phyloP scores from a whole-genome alignment of 352 stramenopile species.

The Phytophthora tentaculata region DNA sequence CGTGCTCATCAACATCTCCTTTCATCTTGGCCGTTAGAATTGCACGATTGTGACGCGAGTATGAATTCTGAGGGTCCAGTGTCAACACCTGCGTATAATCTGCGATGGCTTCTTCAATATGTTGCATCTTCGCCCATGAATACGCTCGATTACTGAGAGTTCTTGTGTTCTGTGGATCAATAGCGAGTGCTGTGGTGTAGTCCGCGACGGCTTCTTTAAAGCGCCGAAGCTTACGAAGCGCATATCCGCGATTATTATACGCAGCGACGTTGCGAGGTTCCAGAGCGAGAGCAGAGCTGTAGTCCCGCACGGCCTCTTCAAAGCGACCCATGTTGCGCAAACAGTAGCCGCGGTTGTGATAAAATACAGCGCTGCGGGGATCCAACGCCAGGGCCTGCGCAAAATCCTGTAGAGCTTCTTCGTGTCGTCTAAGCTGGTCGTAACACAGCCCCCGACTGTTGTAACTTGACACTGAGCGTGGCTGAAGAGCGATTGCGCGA shows the following conservation, averaged over 20 bases:
- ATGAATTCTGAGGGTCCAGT: constrained; percentile 75
- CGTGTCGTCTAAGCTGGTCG: constrained; percentile 66
- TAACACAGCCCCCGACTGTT: constrained; percentile 84
- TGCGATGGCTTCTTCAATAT: constrained; percentile 58
- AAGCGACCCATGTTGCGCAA: constrained; percentile 85
- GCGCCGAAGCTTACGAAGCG: constrained; percentile 71
- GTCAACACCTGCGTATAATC: constrained; percentile 83
- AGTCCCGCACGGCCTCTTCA: constrained; percentile 66
- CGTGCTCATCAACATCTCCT: constrained; percentile 44
- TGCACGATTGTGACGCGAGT: constrained; percentile 87
- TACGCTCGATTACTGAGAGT: constrained; percentile 89
- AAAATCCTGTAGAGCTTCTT: constrained; percentile 82
- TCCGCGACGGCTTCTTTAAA: constrained; percentile 77
- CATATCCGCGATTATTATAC: constrained; percentile 89
- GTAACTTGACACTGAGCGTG: constrained; percentile 70
- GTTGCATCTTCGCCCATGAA: constrained; percentile 84
- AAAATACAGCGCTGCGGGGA: constrained; percentile 77
- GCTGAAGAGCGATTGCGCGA: constrained; percentile 63
- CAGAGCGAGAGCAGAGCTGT: constrained; percentile 63
- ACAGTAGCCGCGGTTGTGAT: constrained; percentile 88
- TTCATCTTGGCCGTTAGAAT: constrained; percentile 83
- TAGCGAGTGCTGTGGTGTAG: constrained; percentile 72
- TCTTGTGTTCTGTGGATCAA: constrained; percentile 81
- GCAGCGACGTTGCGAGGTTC: constrained; percentile 76
- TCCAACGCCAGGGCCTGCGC: constrained; percentile 67